These are phyloP conservation scores for Sesbania bispinosa DNA, from an alignment of 306 rosid genomes.

Conservation along the genomic window DNA sequence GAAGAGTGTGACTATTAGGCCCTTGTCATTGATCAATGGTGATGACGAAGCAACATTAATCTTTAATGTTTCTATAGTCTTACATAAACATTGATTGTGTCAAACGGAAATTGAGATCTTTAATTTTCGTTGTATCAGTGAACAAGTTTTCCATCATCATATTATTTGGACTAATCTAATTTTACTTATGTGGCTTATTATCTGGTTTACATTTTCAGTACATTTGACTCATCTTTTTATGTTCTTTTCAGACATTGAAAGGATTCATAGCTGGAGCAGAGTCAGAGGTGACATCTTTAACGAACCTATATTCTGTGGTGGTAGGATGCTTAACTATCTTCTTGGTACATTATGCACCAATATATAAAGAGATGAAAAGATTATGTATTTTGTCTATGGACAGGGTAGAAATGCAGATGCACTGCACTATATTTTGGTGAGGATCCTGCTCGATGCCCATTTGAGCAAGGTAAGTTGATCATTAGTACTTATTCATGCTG, in stretches of 20 bases:
- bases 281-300: constrained; percentile 74
- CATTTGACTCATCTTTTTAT: constrained; percentile 18
- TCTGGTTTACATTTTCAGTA: not conserved
- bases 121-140: not conserved
- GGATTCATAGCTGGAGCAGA: constrained; percentile 70
- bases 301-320: constrained; percentile 70
- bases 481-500: not conserved
- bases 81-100: constrained; percentile 7
- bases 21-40: not conserved
- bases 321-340: constrained; percentile 49
- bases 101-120: not conserved
- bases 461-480: constrained; percentile 82
- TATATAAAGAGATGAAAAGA: constrained; percentile 17
- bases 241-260: constrained; percentile 62
- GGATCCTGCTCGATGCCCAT: constrained; percentile 89
- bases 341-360: not conserved
- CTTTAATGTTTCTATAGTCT: not conserved
- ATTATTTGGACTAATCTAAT: not conserved
- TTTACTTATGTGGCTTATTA: constrained; percentile 11
- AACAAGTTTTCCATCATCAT: constrained; percentile 4
- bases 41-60: not conserved
- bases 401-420: constrained; percentile 99
- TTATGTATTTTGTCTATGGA: constrained; percentile 25
- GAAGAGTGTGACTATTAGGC: not conserved
- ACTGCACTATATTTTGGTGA: constrained; percentile 85